Percentiles rank a stretch among this genome's conserved stretches.
Evolutionary conservation across 2,329 filamentous ascomycete genomes (phyloP).

Genomic region (Penicillium sp.): DNA sequence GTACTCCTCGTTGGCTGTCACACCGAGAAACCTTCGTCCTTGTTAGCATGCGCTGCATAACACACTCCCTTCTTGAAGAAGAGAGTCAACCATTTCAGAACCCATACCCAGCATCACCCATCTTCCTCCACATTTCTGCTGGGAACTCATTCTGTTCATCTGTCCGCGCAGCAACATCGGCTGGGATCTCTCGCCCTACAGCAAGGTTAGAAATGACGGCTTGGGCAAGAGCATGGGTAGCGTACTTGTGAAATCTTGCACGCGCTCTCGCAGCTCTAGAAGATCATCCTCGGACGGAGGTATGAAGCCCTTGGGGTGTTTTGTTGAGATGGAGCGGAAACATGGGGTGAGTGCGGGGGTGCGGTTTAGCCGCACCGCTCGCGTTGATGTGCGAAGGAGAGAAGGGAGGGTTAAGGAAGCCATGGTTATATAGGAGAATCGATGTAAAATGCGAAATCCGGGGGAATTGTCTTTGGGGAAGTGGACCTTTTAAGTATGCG

Average conservation of each 20-base stretch:
- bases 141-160: slow-evolving; percentile 84
- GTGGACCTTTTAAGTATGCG: slow-evolving; percentile 1
- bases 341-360: slow-evolving; percentile 25
- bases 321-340: slow-evolving; percentile 51
- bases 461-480: not conserved
- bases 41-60: not conserved
- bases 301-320: slow-evolving; percentile 57
- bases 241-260: slow-evolving; percentile 71
- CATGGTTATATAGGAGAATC: slow-evolving; percentile 20
- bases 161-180: slow-evolving; percentile 71
- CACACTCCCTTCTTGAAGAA: not conserved
- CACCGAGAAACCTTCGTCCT: slow-evolving; percentile 62
- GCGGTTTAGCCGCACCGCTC: slow-evolving; percentile 24
- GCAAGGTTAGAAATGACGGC: not conserved
- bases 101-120: slow-evolving; percentile 68
- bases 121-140: slow-evolving; percentile 80
- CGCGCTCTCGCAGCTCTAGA: slow-evolving; percentile 68
- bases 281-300: slow-evolving; percentile 65
- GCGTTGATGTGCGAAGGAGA: slow-evolving; percentile 28
- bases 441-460: not conserved
- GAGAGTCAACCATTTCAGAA: not conserved
- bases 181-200: slow-evolving; percentile 68
- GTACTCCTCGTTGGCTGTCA: slow-evolving; percentile 86
- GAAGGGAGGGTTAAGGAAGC: slow-evolving; percentile 27
- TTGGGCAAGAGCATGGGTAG: not conserved